These are phyloP conservation scores for Aphanocladium album DNA, from an alignment of 2,329 filamentous ascomycete species.

Conservation along the genomic window DNA sequence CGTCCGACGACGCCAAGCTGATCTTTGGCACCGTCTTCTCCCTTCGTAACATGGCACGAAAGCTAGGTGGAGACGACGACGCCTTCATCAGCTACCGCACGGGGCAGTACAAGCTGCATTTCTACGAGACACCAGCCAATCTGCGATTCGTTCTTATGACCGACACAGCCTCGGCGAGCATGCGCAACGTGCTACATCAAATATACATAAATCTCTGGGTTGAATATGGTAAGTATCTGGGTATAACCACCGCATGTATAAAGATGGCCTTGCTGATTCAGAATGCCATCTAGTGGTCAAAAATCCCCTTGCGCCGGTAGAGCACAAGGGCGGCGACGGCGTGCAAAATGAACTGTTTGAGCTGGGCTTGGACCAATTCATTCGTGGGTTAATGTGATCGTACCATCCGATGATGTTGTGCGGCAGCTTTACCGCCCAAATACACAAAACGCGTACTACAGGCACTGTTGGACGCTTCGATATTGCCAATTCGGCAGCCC, in stretches of 20 bases:
- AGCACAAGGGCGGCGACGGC: slow-evolving; percentile 64
- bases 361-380: slow-evolving; percentile 70
- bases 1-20: slow-evolving; percentile 85
- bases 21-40: slow-evolving; percentile 97
- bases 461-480: too few species aligned
- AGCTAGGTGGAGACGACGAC: slow-evolving; percentile 89
- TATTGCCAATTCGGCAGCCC: too few species aligned
- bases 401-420: too few species aligned
- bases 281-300: slow-evolving; percentile 55
- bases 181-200: slow-evolving; percentile 92
- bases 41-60: slow-evolving; percentile 91
- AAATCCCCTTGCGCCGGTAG: slow-evolving; percentile 63
- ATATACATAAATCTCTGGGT: slow-evolving; percentile 98
- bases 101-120: slow-evolving; percentile 94
- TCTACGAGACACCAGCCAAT: slow-evolving; percentile 95
- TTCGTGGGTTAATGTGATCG: slow-evolving; percentile 57
- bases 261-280: background rate
- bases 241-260: too few species aligned
- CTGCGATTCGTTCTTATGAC: slow-evolving; percentile 97
- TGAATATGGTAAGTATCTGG: slow-evolving; percentile 69
- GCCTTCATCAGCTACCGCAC: slow-evolving; percentile 93
- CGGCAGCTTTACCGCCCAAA: background rate
- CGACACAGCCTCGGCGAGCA: slow-evolving; percentile 80
- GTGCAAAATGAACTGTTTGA: slow-evolving; percentile 68
- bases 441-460: background rate